Evolutionary conservation across 176 grass and related monocot species (phyloP).

Genomic region (Leersia perrieri): DNA sequence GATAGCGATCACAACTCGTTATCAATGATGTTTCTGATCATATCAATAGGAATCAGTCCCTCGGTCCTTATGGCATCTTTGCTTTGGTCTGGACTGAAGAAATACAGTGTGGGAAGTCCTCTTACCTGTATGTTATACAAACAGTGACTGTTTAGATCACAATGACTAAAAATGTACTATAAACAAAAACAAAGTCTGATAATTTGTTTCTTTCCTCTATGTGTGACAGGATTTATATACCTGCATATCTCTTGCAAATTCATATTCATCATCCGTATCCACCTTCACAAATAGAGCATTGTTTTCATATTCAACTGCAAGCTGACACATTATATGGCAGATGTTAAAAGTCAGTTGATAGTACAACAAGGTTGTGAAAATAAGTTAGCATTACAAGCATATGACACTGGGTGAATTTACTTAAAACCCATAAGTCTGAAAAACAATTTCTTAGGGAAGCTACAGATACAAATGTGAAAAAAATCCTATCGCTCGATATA

Average conservation of each 20-base stretch:
- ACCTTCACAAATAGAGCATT: constrained; percentile 77
- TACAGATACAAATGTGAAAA: neutral
- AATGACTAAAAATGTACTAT: neutral
- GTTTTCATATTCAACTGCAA: constrained; percentile 78
- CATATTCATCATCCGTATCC: constrained; percentile 75
- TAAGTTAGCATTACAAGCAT: neutral
- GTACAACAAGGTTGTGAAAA: neutral
- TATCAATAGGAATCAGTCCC: constrained; percentile 60
- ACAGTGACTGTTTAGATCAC: constrained; percentile 3
- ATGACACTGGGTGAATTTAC: neutral
- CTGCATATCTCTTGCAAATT: constrained; percentile 96
- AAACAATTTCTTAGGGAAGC: neutral
- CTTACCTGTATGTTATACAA: constrained; percentile 48
- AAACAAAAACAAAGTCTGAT: neutral
- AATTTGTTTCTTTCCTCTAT: neutral
- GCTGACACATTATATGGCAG: constrained; percentile 36
- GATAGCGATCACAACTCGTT: constrained; percentile 56
- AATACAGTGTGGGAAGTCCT: constrained; percentile 80
- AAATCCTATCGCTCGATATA: neutral
- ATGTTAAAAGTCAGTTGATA: constrained; percentile 10
- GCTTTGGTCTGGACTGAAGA: constrained; percentile 68
- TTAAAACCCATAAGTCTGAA: neutral
- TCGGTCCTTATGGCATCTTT: constrained; percentile 75
- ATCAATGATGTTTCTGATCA: constrained; percentile 80
- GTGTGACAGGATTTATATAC: constrained; percentile 26